These are phyloP conservation scores for Chrysanthemum makinoi DNA, from an alignment of 129 eudicot species.

Conservation along the genomic window DNA sequence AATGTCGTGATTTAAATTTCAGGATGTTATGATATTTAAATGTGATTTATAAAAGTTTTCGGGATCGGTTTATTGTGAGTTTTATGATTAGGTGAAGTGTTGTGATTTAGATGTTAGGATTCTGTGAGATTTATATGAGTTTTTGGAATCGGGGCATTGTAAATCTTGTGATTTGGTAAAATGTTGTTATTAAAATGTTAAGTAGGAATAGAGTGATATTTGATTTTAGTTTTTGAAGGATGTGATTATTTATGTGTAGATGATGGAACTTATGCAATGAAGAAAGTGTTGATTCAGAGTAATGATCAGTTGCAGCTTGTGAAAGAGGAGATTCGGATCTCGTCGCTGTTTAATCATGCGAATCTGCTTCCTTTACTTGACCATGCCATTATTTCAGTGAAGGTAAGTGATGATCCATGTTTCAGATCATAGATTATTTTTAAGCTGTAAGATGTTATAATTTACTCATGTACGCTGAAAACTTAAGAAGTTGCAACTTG, in stretches of 20 bases:
- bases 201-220: neutral
- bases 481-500: neutral
- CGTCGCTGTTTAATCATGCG: slow-evolving; percentile 81
- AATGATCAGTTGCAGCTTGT: slow-evolving; percentile 87
- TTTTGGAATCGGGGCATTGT: too few species aligned
- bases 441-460: neutral
- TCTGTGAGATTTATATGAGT: too few species aligned
- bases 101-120: slow-evolving; percentile 3
- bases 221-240: slow-evolving; percentile 68
- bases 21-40: too few species aligned
- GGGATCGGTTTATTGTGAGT: neutral
- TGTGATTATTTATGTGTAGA: slow-evolving; percentile 69
- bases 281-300: slow-evolving; percentile 87
- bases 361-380: slow-evolving; percentile 94
- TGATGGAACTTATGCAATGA: slow-evolving; percentile 99
- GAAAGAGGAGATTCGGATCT: slow-evolving; percentile 95
- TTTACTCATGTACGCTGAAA: neutral
- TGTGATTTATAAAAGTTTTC: neutral
- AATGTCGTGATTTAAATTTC: neutral
- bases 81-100: slow-evolving; percentile 15
- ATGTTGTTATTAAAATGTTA: too few species aligned
- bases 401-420: slow-evolving; percentile 45
- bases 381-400: slow-evolving; percentile 90
- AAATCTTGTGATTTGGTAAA: too few species aligned
- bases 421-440: neutral